Conservation (phyloP, 2,329 filamentous ascomycete species). For the Penicillium nordicum region DNA sequence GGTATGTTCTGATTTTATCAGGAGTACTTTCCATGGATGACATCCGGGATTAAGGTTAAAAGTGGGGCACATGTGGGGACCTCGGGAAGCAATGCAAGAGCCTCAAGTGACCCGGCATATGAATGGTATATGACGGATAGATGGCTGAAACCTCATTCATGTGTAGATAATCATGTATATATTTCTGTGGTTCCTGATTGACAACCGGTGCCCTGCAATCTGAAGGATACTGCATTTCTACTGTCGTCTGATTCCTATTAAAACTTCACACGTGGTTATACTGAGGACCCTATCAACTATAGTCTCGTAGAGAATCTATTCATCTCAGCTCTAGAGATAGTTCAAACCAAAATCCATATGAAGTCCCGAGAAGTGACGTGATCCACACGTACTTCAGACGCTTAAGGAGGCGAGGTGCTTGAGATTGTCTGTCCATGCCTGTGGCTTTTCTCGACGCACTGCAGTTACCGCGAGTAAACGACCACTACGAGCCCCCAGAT, state of each 20-base stretch:
- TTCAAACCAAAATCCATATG: neutral
- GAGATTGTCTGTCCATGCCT: neutral
- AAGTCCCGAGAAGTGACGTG: neutral
- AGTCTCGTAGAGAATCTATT: neutral
- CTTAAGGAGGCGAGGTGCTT: no score
- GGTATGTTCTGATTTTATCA: neutral
- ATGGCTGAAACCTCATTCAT: neutral
- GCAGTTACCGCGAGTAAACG: neutral
- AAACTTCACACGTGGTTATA: neutral
- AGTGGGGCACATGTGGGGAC: neutral
- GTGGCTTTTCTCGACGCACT: neutral
- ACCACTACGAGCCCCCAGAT: neutral
- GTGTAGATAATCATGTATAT: neutral
- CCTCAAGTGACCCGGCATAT: neutral
- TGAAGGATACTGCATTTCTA: neutral
- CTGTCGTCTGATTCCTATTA: neutral
- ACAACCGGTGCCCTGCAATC: fast-evolving
- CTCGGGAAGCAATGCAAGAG: neutral
- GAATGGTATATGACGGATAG: neutral
- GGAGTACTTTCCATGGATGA: neutral
- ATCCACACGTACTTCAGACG: neutral
- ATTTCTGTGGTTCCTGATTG: fast-evolving
- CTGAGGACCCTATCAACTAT: neutral
- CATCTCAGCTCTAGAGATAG: neutral
- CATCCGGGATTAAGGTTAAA: neutral